Base-by-base conservation (phyloP, 148 eudicot species). In the Polygonum aviculare region DNA sequence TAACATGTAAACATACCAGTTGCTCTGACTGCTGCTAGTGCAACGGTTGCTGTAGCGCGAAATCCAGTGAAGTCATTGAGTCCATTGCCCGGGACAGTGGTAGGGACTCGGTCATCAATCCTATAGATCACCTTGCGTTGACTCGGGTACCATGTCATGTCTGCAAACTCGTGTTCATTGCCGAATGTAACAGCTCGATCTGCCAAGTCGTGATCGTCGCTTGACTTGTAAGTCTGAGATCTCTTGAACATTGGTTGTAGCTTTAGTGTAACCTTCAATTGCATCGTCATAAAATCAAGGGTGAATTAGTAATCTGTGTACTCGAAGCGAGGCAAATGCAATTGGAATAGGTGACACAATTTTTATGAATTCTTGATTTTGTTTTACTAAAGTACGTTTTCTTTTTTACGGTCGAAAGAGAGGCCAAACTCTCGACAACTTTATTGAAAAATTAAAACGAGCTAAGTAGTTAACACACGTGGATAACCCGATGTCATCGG, bases 141-240 rank as follows among this genome's bases (percentile, higher is more conserved):
- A 69, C 92, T 90, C 1, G 94, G 97, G 74, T 78, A 82, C 97
- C 97, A 91, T 60, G 81, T 81, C 5, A 91, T 18, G 79, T 90
- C 97, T 1, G 88, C 93, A 55, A 90, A 91, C 74, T 91, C 97
- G 14, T 91, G 92, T 19, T 78, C 73, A 12, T 80, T 77, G 0
- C 94, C 97, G 45, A 90, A 87, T 31, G 8, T 79, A 5, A 70
- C 50, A 14, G 80, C 90, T 73, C 83, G 79, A 60, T 85, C 88
- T 6, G 78, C 91, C 71, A 91, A 74, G 79, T 87, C 87, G 1
- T 73, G 36, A 69, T 91, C 97, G 2, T 76, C 76, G 73, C 48
- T 77, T 7, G 60, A 22, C 69, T 31, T 19, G 76, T 75, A 85
- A 2, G 83, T 88, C 39, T 90, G 69, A 1, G 89, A 81, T 72